Conservation (phyloP, 1,139 yeast species). For the Lodderomyces beijingensis region DNA sequence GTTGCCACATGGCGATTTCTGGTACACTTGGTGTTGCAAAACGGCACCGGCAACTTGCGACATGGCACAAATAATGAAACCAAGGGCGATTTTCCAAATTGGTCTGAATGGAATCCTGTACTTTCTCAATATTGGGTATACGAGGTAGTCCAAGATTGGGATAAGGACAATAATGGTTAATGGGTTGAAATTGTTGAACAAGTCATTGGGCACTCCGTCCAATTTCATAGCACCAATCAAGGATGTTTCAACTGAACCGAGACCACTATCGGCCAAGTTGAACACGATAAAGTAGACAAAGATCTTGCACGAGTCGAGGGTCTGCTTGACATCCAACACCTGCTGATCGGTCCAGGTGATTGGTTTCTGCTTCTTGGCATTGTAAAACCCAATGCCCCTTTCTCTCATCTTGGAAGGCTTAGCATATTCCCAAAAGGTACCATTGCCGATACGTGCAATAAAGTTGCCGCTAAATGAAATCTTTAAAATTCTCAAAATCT, state of each 20-base stretch:
- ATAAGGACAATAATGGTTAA: conserved; percentile 60
- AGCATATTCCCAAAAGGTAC: conserved; percentile 52
- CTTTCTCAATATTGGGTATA: conserved; percentile 59
- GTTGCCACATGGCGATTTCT: conserved; percentile 36
- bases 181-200: conserved; percentile 65
- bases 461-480: conserved; percentile 27
- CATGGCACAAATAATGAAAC: conserved; percentile 31
- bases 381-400: conserved; percentile 35
- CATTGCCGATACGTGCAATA: conserved; percentile 22
- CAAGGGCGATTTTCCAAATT: conserved; percentile 32
- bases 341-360: conserved; percentile 52
- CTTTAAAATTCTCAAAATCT: conserved; percentile 21
- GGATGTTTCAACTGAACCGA: conserved; percentile 58
- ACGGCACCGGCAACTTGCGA: conserved; percentile 41
- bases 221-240: conserved; percentile 66
- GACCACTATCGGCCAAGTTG: conserved; percentile 63
- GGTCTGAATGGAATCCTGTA: conserved; percentile 36
- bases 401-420: conserved; percentile 45
- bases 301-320: conserved; percentile 57
- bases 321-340: conserved; percentile 57
- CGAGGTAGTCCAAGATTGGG: conserved; percentile 54
- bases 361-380: conserved; percentile 24
- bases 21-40: conserved; percentile 32
- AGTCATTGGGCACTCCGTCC: conserved; percentile 68
- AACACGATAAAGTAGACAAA: conserved; percentile 61